Percentiles rank a stretch among this genome's conserved stretches.
Evolutionary conservation across 208 protist genomes (phyloP).

Genomic region (Phytomonas serpens): DNA sequence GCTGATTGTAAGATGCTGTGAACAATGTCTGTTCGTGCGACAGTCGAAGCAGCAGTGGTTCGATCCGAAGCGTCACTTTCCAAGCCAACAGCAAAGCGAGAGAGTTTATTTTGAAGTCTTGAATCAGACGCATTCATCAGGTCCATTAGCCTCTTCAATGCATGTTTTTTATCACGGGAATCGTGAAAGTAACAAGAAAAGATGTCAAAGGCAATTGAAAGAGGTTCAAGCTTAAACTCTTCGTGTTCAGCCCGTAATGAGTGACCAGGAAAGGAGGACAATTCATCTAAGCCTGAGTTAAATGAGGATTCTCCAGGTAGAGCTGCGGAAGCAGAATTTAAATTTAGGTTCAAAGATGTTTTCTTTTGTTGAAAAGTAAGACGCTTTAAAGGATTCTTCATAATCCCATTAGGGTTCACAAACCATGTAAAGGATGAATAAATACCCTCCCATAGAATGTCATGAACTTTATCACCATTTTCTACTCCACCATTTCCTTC

Average conservation of each 20-base stretch:
- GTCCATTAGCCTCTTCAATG: background rate
- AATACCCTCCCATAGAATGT: slow-evolving; percentile 13
- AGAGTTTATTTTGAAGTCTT: background rate
- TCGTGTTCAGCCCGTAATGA: background rate
- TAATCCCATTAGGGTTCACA: slow-evolving; percentile 19
- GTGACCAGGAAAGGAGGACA: background rate
- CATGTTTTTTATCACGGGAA: background rate
- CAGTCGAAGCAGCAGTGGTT: background rate
- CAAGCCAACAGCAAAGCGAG: background rate
- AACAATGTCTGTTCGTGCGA: background rate
- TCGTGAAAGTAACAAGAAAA: background rate
- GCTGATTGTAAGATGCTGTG: background rate
- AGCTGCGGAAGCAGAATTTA: background rate
- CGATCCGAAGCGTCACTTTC: background rate
- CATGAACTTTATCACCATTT: background rate
- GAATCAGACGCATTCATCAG: background rate
- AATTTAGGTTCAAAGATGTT: background rate
- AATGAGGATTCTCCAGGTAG: background rate
- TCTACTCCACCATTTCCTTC: background rate
- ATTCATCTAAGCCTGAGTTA: background rate
- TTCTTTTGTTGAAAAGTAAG: background rate
- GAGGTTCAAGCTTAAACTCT: background rate
- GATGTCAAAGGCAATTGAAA: background rate
- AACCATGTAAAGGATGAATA: slow-evolving; percentile 31
- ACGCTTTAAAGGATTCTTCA: background rate